Base-by-base conservation (phyloP, 2,329 filamentous ascomycete genomes). In the Colletotrichum karsti region DNA sequence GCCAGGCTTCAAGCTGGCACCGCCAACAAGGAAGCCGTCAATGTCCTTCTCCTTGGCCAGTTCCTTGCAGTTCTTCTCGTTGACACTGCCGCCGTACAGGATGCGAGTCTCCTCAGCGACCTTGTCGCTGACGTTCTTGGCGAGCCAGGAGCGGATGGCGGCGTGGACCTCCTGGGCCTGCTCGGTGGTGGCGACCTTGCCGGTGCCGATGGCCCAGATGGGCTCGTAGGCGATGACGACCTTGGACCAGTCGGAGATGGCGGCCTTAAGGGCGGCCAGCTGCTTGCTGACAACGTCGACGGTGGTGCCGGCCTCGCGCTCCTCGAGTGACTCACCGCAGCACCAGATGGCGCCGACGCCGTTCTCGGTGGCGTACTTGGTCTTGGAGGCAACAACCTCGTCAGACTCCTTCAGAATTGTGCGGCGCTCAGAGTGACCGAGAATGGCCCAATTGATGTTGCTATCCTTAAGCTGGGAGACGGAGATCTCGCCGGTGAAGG, bases 211-310 rank as follows among this genome's bases (percentile, higher is more conserved):
- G 80, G 90, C 94, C 95, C 96, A 99, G 87, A 99, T 97, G 77
- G 96, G 96, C 89, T 99, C 96, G 84, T 99, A 99, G 77, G 96
- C 96, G 77, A 99, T 89, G 80, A 99, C 96, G 72, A 99, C 89
- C 87, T 96, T 96, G 77, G 86, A 89, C 96, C 96, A 99, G 85
- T 97, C 93, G 76, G 89, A 85, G 78, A 93, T 85, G 85, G 92
- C 87, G 76, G 85, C 82, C 80, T 94, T 91, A 72, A 95, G 93
- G 72, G 94, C 94, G 72, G 90, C 88, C 75, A 99, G 89, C 87
- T 99, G 96, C 73, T 84, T 85, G 75, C 92, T 96, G 76, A 97
- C 92, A 71, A 96, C 92, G 56, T 93, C 90, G 77, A 97, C 92
- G 72, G 95, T 98, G 87, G 93, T 91, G 80, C 88, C 87, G 71